Percentiles rank a stretch among this genome's conserved stretches.
Conservation (phyloP, 441 rosid genomes). For the Corymbia citriodora region DNA sequence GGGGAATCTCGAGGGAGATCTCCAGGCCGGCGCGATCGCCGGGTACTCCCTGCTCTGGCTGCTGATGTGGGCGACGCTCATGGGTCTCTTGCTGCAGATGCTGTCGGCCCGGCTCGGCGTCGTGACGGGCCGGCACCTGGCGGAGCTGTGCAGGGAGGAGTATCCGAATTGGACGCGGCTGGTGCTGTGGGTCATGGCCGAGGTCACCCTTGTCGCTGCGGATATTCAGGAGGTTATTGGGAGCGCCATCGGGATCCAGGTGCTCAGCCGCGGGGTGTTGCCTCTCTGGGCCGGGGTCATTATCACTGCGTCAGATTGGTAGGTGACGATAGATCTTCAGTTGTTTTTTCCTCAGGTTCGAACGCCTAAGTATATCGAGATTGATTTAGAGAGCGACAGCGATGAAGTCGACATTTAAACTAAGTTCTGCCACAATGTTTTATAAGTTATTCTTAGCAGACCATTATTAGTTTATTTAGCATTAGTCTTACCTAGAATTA, state of each 20-base stretch:
- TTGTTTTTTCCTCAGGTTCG: not conserved
- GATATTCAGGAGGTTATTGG: slow-evolving; percentile 1
- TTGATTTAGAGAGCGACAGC: not conserved
- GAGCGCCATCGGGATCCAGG: not conserved
- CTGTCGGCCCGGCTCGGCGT: slow-evolving; percentile 3
- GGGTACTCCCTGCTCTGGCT: not conserved
- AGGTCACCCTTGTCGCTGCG: slow-evolving; percentile 1
- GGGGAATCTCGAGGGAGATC: slow-evolving; percentile 1
- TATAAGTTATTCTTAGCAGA: not conserved
- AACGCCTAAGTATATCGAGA: not conserved
- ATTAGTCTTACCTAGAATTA: not conserved
- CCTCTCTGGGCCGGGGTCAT: not conserved
- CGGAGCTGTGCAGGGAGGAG: slow-evolving; percentile 1
- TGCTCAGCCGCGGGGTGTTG: not conserved
- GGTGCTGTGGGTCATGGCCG: slow-evolving; percentile 5
- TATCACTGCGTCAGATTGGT: not conserved
- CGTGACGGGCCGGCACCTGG: not conserved
- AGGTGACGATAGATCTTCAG: not conserved
- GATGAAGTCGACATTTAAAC: not conserved
- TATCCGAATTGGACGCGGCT: not conserved
- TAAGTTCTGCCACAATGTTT: not conserved
- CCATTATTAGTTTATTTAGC: not conserved
- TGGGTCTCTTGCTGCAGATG: slow-evolving; percentile 1
- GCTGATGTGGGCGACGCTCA: not conserved
- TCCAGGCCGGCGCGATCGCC: not conserved